phyloP scores from a whole-genome alignment of 1,284 basidiomycete species.

The Sparassis latifolia region DNA sequence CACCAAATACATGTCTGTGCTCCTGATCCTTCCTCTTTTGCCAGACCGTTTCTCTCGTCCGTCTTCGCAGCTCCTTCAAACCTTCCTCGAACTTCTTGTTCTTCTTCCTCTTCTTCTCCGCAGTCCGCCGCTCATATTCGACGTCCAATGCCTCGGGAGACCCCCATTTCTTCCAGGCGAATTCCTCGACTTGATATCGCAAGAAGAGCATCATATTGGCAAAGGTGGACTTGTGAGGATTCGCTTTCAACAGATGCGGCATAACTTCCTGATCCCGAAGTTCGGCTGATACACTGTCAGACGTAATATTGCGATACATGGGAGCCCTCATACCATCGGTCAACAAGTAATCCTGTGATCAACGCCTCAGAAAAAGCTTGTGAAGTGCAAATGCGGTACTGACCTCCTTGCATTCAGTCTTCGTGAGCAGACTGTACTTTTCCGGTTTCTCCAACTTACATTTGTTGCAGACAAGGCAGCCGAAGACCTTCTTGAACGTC shows the following conservation, averaged over 20 bases:
- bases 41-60: slow-evolving; percentile 87
- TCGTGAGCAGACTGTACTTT: slow-evolving; percentile 91
- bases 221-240: slow-evolving; percentile 95
- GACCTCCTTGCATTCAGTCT: slow-evolving; percentile 97
- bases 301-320: not conserved
- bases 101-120: slow-evolving; percentile 87
- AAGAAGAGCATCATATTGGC: slow-evolving; percentile 99
- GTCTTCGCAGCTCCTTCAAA: slow-evolving; percentile 72
- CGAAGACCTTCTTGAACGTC: slow-evolving; percentile 75
- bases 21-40: slow-evolving; percentile 82
- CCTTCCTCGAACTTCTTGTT: slow-evolving; percentile 91
- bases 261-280: slow-evolving; percentile 87
- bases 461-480: slow-evolving; percentile 79
- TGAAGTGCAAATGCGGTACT: slow-evolving; percentile 15
- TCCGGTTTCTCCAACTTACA: slow-evolving; percentile 90
- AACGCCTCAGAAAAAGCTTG: not conserved
- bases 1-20: slow-evolving; percentile 79
- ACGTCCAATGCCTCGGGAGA: slow-evolving; percentile 86
- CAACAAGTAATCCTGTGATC: slow-evolving; percentile 74
- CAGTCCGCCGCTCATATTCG: slow-evolving; percentile 78
- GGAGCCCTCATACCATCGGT: slow-evolving; percentile 64
- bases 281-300: slow-evolving; percentile 54
- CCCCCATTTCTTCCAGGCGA: slow-evolving; percentile 98
- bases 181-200: slow-evolving; percentile 90
- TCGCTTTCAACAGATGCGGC: slow-evolving; percentile 92